Conservation (phyloP, 345 rosid species). For the Xanthoceras sorbifolium region DNA sequence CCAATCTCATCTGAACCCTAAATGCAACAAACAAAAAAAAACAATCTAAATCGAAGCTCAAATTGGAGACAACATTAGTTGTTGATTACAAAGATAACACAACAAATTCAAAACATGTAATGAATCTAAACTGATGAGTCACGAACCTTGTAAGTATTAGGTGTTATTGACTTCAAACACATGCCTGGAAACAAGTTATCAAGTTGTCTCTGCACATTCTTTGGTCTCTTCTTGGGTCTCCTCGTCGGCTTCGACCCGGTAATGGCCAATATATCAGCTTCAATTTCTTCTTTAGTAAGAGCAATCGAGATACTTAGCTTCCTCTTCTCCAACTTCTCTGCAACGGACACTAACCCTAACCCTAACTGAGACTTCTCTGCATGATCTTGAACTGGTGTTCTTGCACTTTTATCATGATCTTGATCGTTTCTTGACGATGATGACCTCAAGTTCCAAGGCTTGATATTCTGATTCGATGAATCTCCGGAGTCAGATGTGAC, state of each 20-base stretch:
- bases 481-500: neutral
- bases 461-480: neutral
- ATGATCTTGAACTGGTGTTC: neutral
- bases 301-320: conserved; percentile 1
- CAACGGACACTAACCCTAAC: neutral
- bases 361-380: neutral
- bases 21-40: neutral
- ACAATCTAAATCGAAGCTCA: neutral
- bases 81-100: neutral
- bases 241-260: neutral
- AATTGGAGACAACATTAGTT: neutral
- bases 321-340: neutral
- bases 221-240: conserved; percentile 1
- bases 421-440: neutral
- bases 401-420: neutral
- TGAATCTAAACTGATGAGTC: neutral
- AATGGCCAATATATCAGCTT: neutral
- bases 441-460: neutral
- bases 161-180: neutral
- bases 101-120: neutral
- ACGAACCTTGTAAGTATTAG: neutral
- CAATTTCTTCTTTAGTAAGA: neutral
- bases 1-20: neutral
- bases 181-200: conserved; percentile 8
- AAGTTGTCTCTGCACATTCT: neutral